A percentile compares a stretch with the other conserved stretches of the same genome.
phyloP scores from a whole-genome alignment of 1,284 basidiomycete species.

The Austroboletus niveus region DNA sequence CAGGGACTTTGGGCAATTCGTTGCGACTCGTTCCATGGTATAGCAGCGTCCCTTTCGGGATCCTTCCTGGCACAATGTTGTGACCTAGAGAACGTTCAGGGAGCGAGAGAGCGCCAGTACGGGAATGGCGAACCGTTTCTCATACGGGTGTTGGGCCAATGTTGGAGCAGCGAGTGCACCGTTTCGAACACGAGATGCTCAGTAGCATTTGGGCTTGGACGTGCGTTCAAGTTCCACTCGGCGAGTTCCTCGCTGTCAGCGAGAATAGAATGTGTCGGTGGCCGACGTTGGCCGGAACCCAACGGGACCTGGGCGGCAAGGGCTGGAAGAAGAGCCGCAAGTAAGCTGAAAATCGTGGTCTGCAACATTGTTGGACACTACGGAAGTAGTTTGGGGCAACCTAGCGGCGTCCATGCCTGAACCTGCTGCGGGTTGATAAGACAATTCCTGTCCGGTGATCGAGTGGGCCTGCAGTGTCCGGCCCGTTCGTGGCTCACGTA shows the following conservation, averaged over 20 bases:
- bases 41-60: slow-evolving; percentile 42
- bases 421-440: no score
- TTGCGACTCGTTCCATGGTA: slow-evolving; percentile 37
- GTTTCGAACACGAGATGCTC: slow-evolving; percentile 32
- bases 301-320: slow-evolving; percentile 17
- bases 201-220: slow-evolving; percentile 16
- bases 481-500: no score
- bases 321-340: neutral
- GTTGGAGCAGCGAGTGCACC: slow-evolving; percentile 37
- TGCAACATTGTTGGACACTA: slow-evolving; percentile 4
- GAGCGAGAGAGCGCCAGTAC: neutral
- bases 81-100: slow-evolving; percentile 33
- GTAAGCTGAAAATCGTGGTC: neutral
- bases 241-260: neutral
- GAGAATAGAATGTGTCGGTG: neutral
- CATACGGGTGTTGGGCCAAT: slow-evolving; percentile 51
- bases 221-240: slow-evolving; percentile 17
- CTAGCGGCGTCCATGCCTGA: no score
- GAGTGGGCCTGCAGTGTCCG: no score
- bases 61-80: slow-evolving; percentile 40
- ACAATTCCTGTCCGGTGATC: no score
- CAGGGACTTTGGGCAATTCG: slow-evolving; percentile 33
- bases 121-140: slow-evolving; percentile 38
- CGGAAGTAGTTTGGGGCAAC: no score
- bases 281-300: neutral